phyloP scores from a whole-genome alignment of 306 rosid genomes.

The Betula pendula region DNA sequence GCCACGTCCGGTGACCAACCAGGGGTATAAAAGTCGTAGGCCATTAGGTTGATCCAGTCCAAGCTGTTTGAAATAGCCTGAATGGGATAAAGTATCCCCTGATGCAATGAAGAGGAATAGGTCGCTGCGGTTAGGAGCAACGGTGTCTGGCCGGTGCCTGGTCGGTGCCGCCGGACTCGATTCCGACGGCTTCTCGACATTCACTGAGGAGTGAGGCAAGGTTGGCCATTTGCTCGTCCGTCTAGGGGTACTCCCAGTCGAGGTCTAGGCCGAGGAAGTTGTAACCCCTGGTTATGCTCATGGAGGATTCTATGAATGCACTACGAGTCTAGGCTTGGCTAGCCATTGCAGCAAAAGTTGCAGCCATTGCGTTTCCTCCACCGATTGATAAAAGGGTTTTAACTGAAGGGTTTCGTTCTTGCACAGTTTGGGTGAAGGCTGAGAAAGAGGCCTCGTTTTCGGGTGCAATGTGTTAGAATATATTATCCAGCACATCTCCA shows the following conservation, averaged over 20 bases:
- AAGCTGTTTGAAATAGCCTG: not conserved
- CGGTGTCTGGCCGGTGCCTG: no score
- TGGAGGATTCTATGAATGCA: constrained; percentile 37
- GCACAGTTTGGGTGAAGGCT: constrained; percentile 39
- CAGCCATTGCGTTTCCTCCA: constrained; percentile 9
- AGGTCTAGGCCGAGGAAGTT: constrained; percentile 43
- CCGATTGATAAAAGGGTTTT: constrained; percentile 49
- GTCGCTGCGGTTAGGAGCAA: not conserved
- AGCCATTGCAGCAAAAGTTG: no score
- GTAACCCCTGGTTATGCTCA: constrained; percentile 25
- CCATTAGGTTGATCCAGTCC: constrained; percentile 43
- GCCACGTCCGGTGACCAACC: constrained; percentile 22
- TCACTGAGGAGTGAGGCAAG: constrained; percentile 37
- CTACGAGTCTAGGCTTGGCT: constrained; percentile 1
- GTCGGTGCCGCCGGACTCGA: constrained; percentile 19
- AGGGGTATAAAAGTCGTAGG: constrained; percentile 41
- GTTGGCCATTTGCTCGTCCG: constrained; percentile 33
- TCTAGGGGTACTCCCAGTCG: constrained; percentile 39
- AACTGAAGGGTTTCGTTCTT: constrained; percentile 31
- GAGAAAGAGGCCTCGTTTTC: no score
- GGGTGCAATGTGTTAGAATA: no score
- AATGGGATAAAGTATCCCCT: no score
- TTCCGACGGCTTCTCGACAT: constrained; percentile 35
- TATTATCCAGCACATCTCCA: no score
- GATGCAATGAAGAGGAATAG: no score